Percentiles rank a stretch among this genome's conserved stretches.
Conservation (phyloP, 306 rosid species). For the Dryas octopetala region DNA sequence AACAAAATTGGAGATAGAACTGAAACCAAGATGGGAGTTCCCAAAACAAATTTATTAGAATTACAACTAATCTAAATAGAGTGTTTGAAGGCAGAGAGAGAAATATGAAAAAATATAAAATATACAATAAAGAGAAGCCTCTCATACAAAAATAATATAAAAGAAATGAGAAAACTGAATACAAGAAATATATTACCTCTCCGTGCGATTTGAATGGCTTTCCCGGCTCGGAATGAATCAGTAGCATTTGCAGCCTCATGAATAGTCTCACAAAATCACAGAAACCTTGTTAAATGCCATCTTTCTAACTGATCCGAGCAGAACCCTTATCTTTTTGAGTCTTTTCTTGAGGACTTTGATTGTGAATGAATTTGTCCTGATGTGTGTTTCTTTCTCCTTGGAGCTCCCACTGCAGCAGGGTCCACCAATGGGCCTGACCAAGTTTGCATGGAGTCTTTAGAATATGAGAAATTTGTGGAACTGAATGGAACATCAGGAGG, state of each 20-base stretch:
- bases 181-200: constrained; percentile 53
- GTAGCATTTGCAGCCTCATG: constrained; percentile 56
- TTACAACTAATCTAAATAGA: constrained; percentile 44
- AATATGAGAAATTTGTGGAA: constrained; percentile 71
- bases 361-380: constrained; percentile 57
- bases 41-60: constrained; percentile 45
- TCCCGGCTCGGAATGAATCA: constrained; percentile 37
- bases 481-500: constrained; percentile 92
- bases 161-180: constrained; percentile 50
- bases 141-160: constrained; percentile 39
- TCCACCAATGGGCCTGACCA: constrained; percentile 98
- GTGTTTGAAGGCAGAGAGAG: constrained; percentile 26
- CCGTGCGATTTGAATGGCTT: constrained; percentile 46
- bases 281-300: constrained; percentile 17
- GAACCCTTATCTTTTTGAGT: constrained; percentile 39
- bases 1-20: background rate
- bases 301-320: constrained; percentile 24
- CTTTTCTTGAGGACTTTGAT: constrained; percentile 55
- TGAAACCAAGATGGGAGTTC: constrained; percentile 21
- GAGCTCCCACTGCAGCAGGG: constrained; percentile 57
- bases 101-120: constrained; percentile 35
- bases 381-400: constrained; percentile 76
- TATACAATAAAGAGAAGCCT: constrained; percentile 64
- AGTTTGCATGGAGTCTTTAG: constrained; percentile 76
- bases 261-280: constrained; percentile 43